These are phyloP conservation scores for Boletus vinaceobasis DNA, from an alignment of 768 basidiomycete species.

Conservation along the genomic window DNA sequence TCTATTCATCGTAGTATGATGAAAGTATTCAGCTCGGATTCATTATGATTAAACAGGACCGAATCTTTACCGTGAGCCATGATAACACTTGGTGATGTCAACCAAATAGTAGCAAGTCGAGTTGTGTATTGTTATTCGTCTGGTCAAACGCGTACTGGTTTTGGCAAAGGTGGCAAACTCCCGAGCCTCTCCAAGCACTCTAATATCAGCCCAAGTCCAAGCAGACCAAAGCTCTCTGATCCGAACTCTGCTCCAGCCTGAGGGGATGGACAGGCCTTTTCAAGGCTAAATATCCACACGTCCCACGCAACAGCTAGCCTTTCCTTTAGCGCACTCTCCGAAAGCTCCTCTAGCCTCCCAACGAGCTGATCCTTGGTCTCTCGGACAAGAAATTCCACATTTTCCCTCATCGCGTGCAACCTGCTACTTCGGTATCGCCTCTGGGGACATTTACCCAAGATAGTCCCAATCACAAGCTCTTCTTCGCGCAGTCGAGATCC, in stretches of 20 bases:
- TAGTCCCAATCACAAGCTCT: conserved; percentile 72
- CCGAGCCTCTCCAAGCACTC: conserved; percentile 51
- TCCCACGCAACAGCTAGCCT: conserved; percentile 57
- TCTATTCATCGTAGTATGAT: conserved; percentile 5
- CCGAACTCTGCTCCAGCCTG: conserved; percentile 37
- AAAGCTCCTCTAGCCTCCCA: conserved; percentile 24
- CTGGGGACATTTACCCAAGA: conserved; percentile 66
- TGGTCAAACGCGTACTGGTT: neutral
- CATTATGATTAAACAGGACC: neutral
- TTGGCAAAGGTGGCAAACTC: conserved; percentile 23
- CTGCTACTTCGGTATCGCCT: conserved; percentile 57
- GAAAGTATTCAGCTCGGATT: conserved; percentile 2
- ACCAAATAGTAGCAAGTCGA: neutral
- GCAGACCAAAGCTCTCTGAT: conserved; percentile 63
- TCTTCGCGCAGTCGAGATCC: conserved; percentile 61
- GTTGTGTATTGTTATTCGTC: neutral
- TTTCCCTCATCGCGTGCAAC: conserved; percentile 59
- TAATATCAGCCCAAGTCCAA: conserved; percentile 57
- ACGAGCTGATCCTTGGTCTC: conserved; percentile 44
- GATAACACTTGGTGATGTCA: neutral
- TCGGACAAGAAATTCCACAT: conserved; percentile 48
- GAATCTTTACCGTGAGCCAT: conserved; percentile 21
- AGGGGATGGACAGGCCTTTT: conserved; percentile 28
- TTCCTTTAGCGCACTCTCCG: conserved; percentile 30
- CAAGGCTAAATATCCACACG: conserved; percentile 58